Evolutionary conservation across 2,329 filamentous ascomycete genomes (phyloP).

Genomic region (Coniochaeta sp.): DNA sequence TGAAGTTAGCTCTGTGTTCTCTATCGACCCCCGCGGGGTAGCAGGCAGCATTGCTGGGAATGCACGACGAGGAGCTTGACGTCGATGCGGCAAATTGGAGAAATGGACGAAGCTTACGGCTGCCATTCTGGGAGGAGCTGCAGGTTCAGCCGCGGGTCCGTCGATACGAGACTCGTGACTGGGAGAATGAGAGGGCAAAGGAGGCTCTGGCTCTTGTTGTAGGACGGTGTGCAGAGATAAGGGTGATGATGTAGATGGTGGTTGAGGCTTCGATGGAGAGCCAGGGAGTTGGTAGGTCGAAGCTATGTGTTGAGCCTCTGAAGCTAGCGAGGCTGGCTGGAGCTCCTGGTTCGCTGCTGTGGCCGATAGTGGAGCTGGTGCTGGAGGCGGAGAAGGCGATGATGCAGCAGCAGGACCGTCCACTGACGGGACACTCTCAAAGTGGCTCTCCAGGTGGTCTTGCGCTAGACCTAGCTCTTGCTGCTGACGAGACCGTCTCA

Average conservation of each 20-base stretch:
- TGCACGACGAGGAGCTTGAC: conserved; percentile 5
- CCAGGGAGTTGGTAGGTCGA: conserved; percentile 12
- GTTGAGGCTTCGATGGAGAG: not conserved
- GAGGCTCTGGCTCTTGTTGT: conserved; percentile 7
- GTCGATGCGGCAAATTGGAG: conserved; percentile 5
- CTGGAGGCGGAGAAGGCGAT: conserved; percentile 12
- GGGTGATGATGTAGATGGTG: conserved; percentile 16
- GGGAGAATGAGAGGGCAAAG: conserved; percentile 20
- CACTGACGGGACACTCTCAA: conserved; percentile 19
- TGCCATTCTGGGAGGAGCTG: conserved; percentile 40
- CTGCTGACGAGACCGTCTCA: conserved; percentile 21
- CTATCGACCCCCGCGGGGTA: conserved; percentile 5
- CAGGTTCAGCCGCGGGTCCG: conserved; percentile 14
- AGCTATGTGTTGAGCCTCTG: conserved; percentile 15
- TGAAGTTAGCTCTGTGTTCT: conserved; percentile 9
- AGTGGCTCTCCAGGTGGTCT: conserved; percentile 9
- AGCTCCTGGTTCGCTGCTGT: conserved; percentile 18
- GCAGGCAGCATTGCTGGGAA: conserved; percentile 6
- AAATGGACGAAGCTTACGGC: conserved; percentile 36
- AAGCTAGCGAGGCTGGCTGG: conserved; percentile 17
- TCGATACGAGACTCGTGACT: conserved; percentile 20
- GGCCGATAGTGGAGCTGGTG: conserved; percentile 13
- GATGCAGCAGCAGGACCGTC: conserved; percentile 10
- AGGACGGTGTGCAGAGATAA: conserved; percentile 10
- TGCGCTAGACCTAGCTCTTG: conserved; percentile 8